phyloP scores from a whole-genome alignment of 2,329 filamentous ascomycete species.

The Ophiostoma ips region DNA sequence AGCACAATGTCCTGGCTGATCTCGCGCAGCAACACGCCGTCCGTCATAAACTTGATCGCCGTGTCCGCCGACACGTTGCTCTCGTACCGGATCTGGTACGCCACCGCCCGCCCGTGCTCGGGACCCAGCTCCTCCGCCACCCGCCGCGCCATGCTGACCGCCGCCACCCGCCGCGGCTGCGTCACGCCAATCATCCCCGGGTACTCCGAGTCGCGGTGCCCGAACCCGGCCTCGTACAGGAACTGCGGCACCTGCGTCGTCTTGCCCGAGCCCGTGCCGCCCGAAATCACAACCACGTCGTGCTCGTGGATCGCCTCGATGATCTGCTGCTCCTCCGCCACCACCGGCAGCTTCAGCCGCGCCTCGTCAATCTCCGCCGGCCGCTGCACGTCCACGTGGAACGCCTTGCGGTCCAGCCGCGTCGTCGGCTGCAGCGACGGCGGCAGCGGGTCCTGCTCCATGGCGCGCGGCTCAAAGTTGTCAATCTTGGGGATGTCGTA shows the following conservation, averaged over 20 bases:
- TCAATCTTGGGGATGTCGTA: conserved; percentile 40
- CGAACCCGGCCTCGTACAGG: conserved; percentile 58
- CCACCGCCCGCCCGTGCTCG: conserved; percentile 60
- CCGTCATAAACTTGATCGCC: conserved; percentile 96
- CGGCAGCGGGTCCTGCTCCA: conserved; percentile 59
- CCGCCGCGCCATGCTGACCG: conserved; percentile 91
- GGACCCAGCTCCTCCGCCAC: conserved; percentile 69
- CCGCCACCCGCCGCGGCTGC: conserved; percentile 85
- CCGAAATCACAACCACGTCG: conserved; percentile 79
- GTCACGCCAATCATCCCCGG: conserved; percentile 81
- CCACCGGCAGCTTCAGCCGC: conserved; percentile 70
- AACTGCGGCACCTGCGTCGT: conserved; percentile 97
- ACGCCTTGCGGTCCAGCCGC: conserved; percentile 55
- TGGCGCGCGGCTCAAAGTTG: conserved; percentile 52
- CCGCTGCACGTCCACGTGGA: conserved; percentile 58
- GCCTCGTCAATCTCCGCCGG: conserved; percentile 61
- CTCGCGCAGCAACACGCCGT: conserved; percentile 86
- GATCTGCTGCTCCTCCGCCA: conserved; percentile 89
- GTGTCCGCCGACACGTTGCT: conserved; percentile 68
- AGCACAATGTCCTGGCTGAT: conserved; percentile 80
- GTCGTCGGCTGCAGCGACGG: conserved; percentile 48
- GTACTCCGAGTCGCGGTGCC: conserved; percentile 60
- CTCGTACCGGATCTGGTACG: conserved; percentile 93
- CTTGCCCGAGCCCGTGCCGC: conserved; percentile 91
- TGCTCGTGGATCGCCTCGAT: conserved; percentile 97